Percentiles rank a stretch among this genome's conserved stretches.
These are phyloP conservation scores for Nigrospora osmanthi DNA, from an alignment of 2,329 filamentous ascomycete species.

Conservation along the genomic window DNA sequence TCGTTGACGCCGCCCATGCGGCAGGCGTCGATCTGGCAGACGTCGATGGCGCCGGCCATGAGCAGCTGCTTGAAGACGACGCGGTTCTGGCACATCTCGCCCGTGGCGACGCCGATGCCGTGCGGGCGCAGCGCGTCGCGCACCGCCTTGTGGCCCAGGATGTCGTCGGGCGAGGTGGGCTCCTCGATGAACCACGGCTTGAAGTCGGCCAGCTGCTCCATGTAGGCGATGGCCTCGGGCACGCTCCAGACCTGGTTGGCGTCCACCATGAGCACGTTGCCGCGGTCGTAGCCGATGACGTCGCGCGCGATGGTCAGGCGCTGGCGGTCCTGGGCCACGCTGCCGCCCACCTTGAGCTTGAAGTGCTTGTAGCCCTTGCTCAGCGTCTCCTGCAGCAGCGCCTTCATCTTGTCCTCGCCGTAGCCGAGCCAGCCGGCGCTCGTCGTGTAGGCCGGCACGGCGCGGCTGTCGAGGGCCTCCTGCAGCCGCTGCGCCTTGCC, in stretches of 20 bases:
- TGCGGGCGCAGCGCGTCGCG: constrained; percentile 69
- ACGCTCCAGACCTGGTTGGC: constrained; percentile 92
- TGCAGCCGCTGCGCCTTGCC: constrained; percentile 65
- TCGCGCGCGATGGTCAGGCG: constrained; percentile 68
- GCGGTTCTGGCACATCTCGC: constrained; percentile 93
- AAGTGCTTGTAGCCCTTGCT: constrained; percentile 74
- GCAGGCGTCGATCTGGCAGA: constrained; percentile 87
- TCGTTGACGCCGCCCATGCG: constrained; percentile 87
- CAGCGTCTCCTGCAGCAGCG: constrained; percentile 65
- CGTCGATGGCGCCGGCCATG: constrained; percentile 70
- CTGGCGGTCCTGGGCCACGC: constrained; percentile 62
- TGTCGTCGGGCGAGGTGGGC: constrained; percentile 83
- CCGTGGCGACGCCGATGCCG: constrained; percentile 78
- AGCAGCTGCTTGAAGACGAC: constrained; percentile 92
- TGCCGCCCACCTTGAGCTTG: constrained; percentile 82
- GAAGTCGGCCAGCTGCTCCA: constrained; percentile 74
- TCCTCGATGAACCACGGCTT: constrained; percentile 94
- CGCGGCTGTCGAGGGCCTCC: constrained; percentile 65
- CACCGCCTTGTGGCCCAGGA: constrained; percentile 80
- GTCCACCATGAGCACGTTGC: constrained; percentile 85
- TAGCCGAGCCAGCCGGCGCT: constrained; percentile 91
- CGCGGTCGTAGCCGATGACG: constrained; percentile 74
- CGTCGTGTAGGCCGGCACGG: constrained; percentile 87
- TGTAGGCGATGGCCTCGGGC: constrained; percentile 80
- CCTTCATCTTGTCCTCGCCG: constrained; percentile 77